These are phyloP conservation scores for Chamaenerion angustifolium DNA, from an alignment of 345 rosid species.

Conservation along the genomic window DNA sequence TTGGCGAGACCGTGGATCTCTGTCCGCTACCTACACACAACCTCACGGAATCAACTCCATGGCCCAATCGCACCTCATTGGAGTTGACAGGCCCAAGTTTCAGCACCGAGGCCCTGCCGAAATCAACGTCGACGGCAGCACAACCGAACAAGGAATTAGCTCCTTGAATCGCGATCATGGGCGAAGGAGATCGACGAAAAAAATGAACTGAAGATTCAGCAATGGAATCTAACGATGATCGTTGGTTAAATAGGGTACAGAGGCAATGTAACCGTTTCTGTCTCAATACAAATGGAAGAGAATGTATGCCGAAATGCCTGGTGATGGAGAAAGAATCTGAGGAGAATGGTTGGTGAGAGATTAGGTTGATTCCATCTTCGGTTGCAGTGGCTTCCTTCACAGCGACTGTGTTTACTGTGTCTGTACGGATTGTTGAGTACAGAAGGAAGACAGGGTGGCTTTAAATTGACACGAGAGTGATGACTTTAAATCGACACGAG, in stretches of 20 bases:
- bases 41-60: conserved; percentile 4
- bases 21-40: conserved; percentile 6
- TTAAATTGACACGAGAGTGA: too few relatives aligned
- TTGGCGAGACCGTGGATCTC: conserved; percentile 18
- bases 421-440: too few relatives aligned
- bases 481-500: too few relatives aligned
- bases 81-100: conserved; percentile 11
- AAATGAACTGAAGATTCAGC: neutral
- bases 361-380: neutral
- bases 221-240: too few relatives aligned
- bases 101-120: conserved; percentile 4
- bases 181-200: neutral
- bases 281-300: too few relatives aligned
- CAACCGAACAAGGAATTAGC: conserved; percentile 11
- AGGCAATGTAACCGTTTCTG: too few relatives aligned
- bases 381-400: too few relatives aligned
- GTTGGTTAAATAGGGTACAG: too few relatives aligned
- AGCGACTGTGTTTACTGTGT: too few relatives aligned
- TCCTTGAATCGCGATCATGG: conserved; percentile 10
- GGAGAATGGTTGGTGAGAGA: too few relatives aligned
- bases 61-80: conserved; percentile 2
- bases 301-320: neutral
- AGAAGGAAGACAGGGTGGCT: too few relatives aligned
- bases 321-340: neutral
- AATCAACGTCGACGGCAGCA: conserved; percentile 8